phyloP scores from a whole-genome alignment of 106 monocot species.

The Amphibolis antarctica region DNA sequence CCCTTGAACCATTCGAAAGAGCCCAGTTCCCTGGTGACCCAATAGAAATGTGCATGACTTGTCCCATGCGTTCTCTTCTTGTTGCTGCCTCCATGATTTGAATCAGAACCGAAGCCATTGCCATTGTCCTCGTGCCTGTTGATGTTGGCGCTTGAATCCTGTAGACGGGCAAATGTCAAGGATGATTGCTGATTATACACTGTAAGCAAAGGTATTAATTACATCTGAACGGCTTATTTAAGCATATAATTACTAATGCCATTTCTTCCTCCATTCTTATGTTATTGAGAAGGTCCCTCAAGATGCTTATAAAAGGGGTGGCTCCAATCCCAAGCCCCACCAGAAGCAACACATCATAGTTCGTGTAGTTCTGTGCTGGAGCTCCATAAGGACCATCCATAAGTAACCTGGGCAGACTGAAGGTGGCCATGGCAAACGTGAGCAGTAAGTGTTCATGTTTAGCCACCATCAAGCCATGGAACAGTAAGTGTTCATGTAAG shows the following conservation, averaged over 20 bases:
- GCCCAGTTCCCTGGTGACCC: conserved; percentile 73
- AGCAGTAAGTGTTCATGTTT: too few species aligned
- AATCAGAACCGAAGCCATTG: conserved; percentile 14
- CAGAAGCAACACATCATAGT: conserved; percentile 77
- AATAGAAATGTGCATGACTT: conserved; percentile 67
- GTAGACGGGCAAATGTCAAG: not conserved
- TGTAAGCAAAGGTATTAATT: not conserved
- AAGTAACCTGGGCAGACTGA: conserved; percentile 59
- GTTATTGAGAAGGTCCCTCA: conserved; percentile 73
- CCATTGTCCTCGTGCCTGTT: conserved; percentile 48
- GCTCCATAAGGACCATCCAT: conserved; percentile 90
- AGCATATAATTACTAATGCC: conserved; percentile 14
- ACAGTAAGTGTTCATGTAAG: too few species aligned
- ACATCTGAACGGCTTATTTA: not conserved
- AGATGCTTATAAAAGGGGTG: conserved; percentile 84
- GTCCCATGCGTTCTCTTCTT: conserved; percentile 53
- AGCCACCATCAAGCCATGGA: too few species aligned
- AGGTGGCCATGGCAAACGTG: not conserved
- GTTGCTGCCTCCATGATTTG: conserved; percentile 22
- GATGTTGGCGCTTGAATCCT: conserved; percentile 54
- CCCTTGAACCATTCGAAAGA: conserved; percentile 97
- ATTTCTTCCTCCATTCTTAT: conserved; percentile 54
- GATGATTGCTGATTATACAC: not conserved
- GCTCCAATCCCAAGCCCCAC: conserved; percentile 92
- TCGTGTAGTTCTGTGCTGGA: conserved; percentile 75